phyloP scores from a whole-genome alignment of 371 early-diverging fungal genomes.

The Sporodiniella umbellata region DNA sequence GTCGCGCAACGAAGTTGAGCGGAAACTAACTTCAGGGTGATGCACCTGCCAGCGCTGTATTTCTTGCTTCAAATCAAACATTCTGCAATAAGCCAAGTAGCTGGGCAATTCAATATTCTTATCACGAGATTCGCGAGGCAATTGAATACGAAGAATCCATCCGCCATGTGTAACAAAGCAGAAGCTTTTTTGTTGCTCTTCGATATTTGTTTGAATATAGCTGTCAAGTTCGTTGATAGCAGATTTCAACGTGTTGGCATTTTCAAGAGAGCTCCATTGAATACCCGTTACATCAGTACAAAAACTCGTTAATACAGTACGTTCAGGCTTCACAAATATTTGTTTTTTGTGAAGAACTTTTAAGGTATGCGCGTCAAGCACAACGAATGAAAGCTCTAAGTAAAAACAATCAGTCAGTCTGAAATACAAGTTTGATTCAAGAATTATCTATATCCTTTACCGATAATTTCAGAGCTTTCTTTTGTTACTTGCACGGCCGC shows the following conservation, averaged over 20 bases:
- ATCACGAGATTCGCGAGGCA: conserved; percentile 69
- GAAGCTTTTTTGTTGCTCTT: conserved; percentile 55
- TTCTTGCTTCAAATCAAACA: conserved; percentile 77
- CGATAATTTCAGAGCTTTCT: conserved; percentile 48
- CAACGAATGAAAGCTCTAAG: conserved; percentile 41
- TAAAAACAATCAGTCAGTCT: not conserved
- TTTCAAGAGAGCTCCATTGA: conserved; percentile 48
- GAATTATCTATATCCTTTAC: conserved; percentile 15
- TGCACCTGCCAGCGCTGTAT: conserved; percentile 65
- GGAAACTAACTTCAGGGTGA: conserved; percentile 55
- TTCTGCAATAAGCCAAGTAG: conserved; percentile 56
- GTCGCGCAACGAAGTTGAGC: conserved; percentile 58
- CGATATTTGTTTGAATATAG: conserved; percentile 57
- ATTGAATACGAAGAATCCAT: conserved; percentile 71
- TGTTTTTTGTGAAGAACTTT: conserved; percentile 58
- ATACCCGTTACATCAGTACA: conserved; percentile 69
- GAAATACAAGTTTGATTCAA: not conserved
- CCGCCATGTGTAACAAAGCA: conserved; percentile 79
- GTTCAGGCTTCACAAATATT: conserved; percentile 64
- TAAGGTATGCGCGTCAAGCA: conserved; percentile 35
- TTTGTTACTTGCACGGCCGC: conserved; percentile 61
- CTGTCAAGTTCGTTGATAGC: conserved; percentile 58
- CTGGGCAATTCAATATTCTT: conserved; percentile 62
- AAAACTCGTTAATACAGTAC: conserved; percentile 61
- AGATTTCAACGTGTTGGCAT: conserved; percentile 55